Conservation (phyloP, 2,329 filamentous ascomycete species). For the Lizonia empirigonia region DNA sequence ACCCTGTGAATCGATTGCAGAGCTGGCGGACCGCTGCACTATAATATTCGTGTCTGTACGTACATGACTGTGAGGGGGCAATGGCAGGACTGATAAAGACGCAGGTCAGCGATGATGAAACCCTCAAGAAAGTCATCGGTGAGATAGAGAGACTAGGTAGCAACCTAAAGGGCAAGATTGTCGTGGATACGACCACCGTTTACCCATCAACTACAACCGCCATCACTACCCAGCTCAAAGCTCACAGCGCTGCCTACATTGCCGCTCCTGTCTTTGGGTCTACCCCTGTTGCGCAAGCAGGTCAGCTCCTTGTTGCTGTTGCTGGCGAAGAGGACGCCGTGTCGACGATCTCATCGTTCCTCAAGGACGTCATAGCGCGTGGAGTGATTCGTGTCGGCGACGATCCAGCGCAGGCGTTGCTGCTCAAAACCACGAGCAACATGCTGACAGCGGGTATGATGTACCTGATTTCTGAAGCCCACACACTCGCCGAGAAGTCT, state of each 20-base stretch:
- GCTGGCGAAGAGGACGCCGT: constrained; percentile 51
- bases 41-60: constrained; percentile 45
- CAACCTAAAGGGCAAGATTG: constrained; percentile 48
- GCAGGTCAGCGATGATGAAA: constrained; percentile 51
- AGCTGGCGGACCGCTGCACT: constrained; percentile 28
- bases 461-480: constrained; percentile 57
- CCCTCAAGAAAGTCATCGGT: constrained; percentile 43
- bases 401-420: constrained; percentile 52
- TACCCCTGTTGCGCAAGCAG: constrained; percentile 55
- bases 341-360: constrained; percentile 45
- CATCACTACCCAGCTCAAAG: constrained; percentile 35
- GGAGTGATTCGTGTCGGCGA: constrained; percentile 52
- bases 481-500: constrained; percentile 56
- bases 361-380: constrained; percentile 51
- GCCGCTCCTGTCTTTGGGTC: constrained; percentile 59
- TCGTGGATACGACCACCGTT: constrained; percentile 59
- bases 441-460: constrained; percentile 58
- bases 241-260: constrained; percentile 47
- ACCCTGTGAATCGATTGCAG: constrained; percentile 20
- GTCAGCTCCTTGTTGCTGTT: constrained; percentile 55
- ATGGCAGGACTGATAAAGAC: not conserved
- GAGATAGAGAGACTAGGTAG: constrained; percentile 25
- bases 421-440: constrained; percentile 58
- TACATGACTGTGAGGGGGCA: not conserved
- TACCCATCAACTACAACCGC: constrained; percentile 52